Evolutionary conservation across 2,329 filamentous ascomycete genomes (phyloP), one percentile per base, ranked within the genome.

Genomic region (Hymenoscyphus fraxineus): DNA sequence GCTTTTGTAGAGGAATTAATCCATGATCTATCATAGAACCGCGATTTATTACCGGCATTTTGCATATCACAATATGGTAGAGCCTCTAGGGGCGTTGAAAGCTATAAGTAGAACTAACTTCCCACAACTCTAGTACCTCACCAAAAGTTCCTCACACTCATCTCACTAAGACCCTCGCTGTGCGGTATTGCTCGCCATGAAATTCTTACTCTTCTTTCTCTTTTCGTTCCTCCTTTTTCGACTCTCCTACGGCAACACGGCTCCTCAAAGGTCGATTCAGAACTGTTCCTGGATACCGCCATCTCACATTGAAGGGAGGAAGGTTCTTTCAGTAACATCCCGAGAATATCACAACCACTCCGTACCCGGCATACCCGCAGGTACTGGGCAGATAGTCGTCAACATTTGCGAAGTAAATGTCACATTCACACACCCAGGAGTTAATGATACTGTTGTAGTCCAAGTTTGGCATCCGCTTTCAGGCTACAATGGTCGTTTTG

Each of bases 381-480:
- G 3, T 19, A 22, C n/a, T 3, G 19, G 9, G 10, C n/a, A 19
- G 13, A 12, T 12, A 12, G 27, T 12, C 12, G 55, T 59, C 35
- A 41, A 15, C 32, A 69, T 74, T 39, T 75, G 73, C 64, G 72
- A 75, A 55, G 64, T 73, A 55, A 73, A 70, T 4, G 69, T 74
- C 5, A 67, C 69, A 1, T 72, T 74, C 58, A 70, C 69, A 1
- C 73, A 74, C 35, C 58, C 66, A 0, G 68, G 69, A 9, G 61
- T 68, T 19, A 63, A 60, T 22, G 58, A 60, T 35, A 44, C 40
- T 6, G 41, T 35, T 35, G 3, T 44, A 7, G 58, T 60, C 12
- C 39, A 60, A 31, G n/a, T 60, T 13, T 60, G 58, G 58, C 40
- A 51, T 31, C 58, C 58, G n/a, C 27, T 60, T 7, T 6, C 22